Base-by-base conservation (phyloP, 179 eudicot species). In the Silene noctiflora region DNA sequence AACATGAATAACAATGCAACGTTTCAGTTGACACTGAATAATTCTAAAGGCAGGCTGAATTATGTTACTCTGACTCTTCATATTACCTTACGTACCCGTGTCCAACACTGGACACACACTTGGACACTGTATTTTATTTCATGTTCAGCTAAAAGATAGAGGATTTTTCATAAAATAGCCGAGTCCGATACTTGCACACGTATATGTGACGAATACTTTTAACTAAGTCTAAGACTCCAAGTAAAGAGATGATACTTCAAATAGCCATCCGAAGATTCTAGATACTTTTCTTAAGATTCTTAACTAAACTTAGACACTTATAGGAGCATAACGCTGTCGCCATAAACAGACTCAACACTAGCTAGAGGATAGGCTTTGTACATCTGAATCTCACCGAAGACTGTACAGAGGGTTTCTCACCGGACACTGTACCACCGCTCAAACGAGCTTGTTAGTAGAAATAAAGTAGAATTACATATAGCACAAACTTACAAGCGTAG, bases 401-500 rank as follows among this genome's bases (percentile, higher is more conserved):
- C 66, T 61, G 6, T 61, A 3, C 4, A 4, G 46, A 10, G 11
- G 10, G 46, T 39, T 39, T 4, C 10, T 39, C 46, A 39, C 10
- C 5, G 46, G 46, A 39, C 46, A 39, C 1, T 39, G 46, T 39
- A 39, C 5, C 4, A 4, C 46, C 10, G 11, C 25, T 10, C 21
- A 25, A 73, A 5, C 2, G 6, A 20, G 25, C 51, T 69, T 20
- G 19, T 44, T 46, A 25, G 21, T 0, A 17, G 4, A 14, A 56
- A 11, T 64, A 39, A 19, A 73, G 46, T 11, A 74, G 20, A 35
- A 31, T n/a, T 58, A 68, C 69, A 59, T 16, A 58, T 6, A 33
- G 33, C 61, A 25, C 24, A 13, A 71, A 88, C 99, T 94, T 90
- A 96, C 99, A 96, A 93, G 61, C 89, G 94, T 76, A 96, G 88